Evolutionary conservation across 1,284 basidiomycete genomes (phyloP), one percentile per base, ranked within the genome.

Genomic region (Sanghuangporus weigelae): DNA sequence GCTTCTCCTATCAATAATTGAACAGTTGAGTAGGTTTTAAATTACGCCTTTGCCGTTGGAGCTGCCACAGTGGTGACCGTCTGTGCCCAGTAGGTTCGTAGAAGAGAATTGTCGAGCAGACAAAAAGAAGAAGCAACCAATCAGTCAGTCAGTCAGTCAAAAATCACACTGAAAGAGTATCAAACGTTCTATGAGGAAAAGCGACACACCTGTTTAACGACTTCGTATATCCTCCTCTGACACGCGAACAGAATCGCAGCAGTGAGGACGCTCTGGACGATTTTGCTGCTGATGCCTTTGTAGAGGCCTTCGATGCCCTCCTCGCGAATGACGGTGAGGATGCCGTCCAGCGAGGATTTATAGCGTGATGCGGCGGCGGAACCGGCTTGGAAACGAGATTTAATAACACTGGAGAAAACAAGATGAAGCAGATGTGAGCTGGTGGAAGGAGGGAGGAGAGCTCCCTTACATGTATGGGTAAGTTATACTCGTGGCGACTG

Each of bases 201-300:
- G 7, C 44, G 7, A 38, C 53, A 2, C 16, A 54, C 87, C 78
- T 81, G 78, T 74, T 84, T 89, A 10, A 84, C 85, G 19, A 86
- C 67, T 68, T 90, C 86, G 66, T 87, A 92, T 56, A 92, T 84
- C 66, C 92, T 81, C 68, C 86, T 82, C 74, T 96, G 93, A 8
- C 89, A 85, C 16, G 87, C 90, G 70, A 96, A 96, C 67, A 96
- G 80, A 70, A 96, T 93, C 11, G 93, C 92, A 14, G 94, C 94
- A 5, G 93, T 95, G 51, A 96, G 80, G 1, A 96, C 92, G 63
- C 92, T 94, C 76, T 97, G 95, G 6, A 90, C 68, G 11, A 98
- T 84, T 76, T 97, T 96, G 72, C 87, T 92, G 23, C 84, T 81
- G 44, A 95, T 82, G 4, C 95, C 95, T 69, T 86, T 90, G 79